A percentile compares a stretch with the other conserved stretches of the same genome.
Evolutionary conservation across 495 filamentous ascomycete species (phyloP).

Genomic region (Penicillium waksmanii): DNA sequence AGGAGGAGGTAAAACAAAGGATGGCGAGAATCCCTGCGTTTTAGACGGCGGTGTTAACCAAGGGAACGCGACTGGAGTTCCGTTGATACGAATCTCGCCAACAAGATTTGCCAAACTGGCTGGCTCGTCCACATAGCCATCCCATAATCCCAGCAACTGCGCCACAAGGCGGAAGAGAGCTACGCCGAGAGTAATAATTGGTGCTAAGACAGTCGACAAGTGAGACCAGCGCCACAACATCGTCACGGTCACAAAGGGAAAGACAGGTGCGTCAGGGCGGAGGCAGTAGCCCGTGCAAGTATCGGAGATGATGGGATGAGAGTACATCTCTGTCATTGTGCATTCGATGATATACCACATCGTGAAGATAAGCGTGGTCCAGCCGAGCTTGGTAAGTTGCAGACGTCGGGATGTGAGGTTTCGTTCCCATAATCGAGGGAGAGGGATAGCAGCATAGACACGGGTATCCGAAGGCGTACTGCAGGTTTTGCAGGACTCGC

Average conservation of each 20-base stretch:
- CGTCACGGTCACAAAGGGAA: constrained; percentile 50
- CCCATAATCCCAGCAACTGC: constrained; percentile 46
- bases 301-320: constrained; percentile 55
- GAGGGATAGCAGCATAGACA: constrained; percentile 49
- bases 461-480: constrained; percentile 28
- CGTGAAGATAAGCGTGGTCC: constrained; percentile 48
- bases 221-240: constrained; percentile 53
- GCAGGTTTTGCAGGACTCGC: constrained; percentile 34
- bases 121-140: constrained; percentile 48
- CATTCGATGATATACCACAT: constrained; percentile 64
- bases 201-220: constrained; percentile 35
- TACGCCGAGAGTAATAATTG: constrained; percentile 36
- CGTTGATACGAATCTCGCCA: constrained; percentile 41
- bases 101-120: constrained; percentile 30
- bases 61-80: constrained; percentile 31
- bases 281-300: constrained; percentile 52
- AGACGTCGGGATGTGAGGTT: constrained; percentile 43
- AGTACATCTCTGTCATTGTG: constrained; percentile 63
- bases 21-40: constrained; percentile 8
- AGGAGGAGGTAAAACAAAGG: constrained; percentile 15
- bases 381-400: constrained; percentile 60
- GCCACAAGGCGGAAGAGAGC: constrained; percentile 37
- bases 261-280: constrained; percentile 47
- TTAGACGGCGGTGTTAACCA: constrained; percentile 26
- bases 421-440: constrained; percentile 62